These are phyloP conservation scores for Kitagawia praeruptora DNA, from an alignment of 129 eudicot species.

Conservation along the genomic window DNA sequence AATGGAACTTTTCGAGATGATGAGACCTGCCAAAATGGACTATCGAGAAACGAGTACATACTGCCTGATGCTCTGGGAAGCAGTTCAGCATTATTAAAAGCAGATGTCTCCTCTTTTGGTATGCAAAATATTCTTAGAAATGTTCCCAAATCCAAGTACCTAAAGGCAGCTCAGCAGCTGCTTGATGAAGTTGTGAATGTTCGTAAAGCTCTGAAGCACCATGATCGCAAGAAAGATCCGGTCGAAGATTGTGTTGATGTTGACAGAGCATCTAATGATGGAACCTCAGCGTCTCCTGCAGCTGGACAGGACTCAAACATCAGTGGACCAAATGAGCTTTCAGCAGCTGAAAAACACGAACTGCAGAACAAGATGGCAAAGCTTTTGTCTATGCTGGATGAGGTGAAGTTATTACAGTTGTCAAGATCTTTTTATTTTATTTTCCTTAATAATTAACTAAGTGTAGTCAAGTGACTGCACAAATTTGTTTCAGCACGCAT, in stretches of 20 bases:
- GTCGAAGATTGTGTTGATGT: constrained; percentile 29
- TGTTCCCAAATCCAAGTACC: constrained; percentile 57
- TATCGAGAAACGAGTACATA: constrained; percentile 16
- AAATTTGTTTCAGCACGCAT: constrained; percentile 2
- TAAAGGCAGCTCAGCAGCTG: constrained; percentile 71
- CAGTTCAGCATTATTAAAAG: constrained; percentile 21
- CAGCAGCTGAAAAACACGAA: constrained; percentile 75
- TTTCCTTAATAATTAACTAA: neutral
- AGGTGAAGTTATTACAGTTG: constrained; percentile 29
- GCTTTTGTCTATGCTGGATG: constrained; percentile 78
- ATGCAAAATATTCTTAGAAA: constrained; percentile 33
- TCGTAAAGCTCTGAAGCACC: constrained; percentile 43
- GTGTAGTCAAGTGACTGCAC: neutral
- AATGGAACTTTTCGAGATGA: constrained; percentile 13
- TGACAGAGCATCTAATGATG: constrained; percentile 30
- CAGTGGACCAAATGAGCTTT: constrained; percentile 34
- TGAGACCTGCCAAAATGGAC: constrained; percentile 15
- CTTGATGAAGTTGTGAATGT: constrained; percentile 84
- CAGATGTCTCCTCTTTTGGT: constrained; percentile 31
- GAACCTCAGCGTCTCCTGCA: constrained; percentile 3
- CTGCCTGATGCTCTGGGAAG: constrained; percentile 21
- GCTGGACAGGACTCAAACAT: constrained; percentile 22
- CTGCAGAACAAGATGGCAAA: constrained; percentile 67
- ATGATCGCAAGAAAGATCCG: constrained; percentile 35
- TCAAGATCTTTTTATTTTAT: neutral